A percentile compares a stretch with the other conserved stretches of the same genome.
Conservation (phyloP, 2,329 filamentous ascomycete species). For the Colletotrichum tofieldiae region DNA sequence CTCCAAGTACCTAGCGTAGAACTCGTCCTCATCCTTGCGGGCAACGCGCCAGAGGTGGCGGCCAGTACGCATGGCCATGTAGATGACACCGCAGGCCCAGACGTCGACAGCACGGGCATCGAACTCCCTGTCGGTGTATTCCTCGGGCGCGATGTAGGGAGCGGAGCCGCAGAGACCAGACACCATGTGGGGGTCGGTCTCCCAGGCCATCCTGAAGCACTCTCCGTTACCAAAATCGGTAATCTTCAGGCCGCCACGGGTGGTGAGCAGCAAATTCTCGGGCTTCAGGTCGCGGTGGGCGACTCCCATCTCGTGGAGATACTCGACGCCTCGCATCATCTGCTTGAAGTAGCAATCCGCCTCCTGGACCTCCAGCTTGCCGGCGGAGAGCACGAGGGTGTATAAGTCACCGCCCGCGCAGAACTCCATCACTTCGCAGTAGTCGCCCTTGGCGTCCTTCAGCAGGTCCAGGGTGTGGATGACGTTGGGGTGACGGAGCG, state of each 20-base stretch:
- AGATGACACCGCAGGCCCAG: constrained; percentile 98
- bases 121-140: constrained; percentile 96
- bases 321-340: constrained; percentile 98
- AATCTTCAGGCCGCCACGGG: constrained; percentile 93
- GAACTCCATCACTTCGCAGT: constrained; percentile 99
- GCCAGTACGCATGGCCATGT: constrained; percentile 99
- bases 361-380: constrained; percentile 91
- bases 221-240: constrained; percentile 99
- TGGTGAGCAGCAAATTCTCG: constrained; percentile 94
- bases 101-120: constrained; percentile 98
- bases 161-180: constrained; percentile 96
- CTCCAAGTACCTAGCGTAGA: constrained; percentile 94
- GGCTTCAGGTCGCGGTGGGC: constrained; percentile 97
- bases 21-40: constrained; percentile 97
- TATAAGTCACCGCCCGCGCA: constrained; percentile 97
- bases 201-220: constrained; percentile 99
- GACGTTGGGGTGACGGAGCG: constrained; percentile 95
- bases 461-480: constrained; percentile 97
- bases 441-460: constrained; percentile 96
- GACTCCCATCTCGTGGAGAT: constrained; percentile 99
- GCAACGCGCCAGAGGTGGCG: constrained; percentile 97
- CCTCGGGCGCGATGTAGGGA: constrained; percentile 97
- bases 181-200: constrained; percentile 98
- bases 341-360: constrained; percentile 99
- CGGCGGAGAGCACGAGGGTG: constrained; percentile 90